Evolutionary conservation across 2,329 filamentous ascomycete genomes (phyloP), one percentile per base, ranked within the genome.

Genomic region (Arthroderma sp.): DNA sequence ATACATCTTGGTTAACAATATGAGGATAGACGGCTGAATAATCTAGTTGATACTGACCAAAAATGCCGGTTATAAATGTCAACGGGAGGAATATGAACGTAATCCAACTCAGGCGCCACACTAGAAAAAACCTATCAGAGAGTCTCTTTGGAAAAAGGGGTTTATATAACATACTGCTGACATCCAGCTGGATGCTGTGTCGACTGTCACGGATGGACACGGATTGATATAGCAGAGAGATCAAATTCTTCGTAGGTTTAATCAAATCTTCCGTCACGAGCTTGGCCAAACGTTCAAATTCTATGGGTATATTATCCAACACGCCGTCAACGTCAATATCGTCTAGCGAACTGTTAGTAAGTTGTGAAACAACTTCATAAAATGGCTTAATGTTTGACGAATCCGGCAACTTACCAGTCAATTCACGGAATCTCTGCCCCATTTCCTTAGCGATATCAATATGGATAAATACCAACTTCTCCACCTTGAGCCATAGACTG

Each of bases 151-250:
- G 3, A 33, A n/a, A 22, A 22, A 3, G 15, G 15, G 15, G 2
- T 22, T 22, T 22, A 22, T 22, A 22, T 22, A 22, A 61, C 69
- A 63, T 70, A 69, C 72, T 72, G 51, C 60, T 65, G 3, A 69
- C 56, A 4, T 68, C 68, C 1, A 74, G 61, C 44, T 71, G 66
- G 3, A 74, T 58, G 1, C 64, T 69, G 45, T 71, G 66, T 2
- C 69, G 61, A 2, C 69, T 67, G 51, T 75, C 72, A 29, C 71
- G 62, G 43, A 74, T 74, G 3, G 66, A 70, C 4, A 74, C 71
- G 6, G 64, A 68, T 50, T 73, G 73, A 52, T 75, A 75, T 64
- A 74, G 68, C 42, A 69, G 47, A 47, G 73, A 71, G 29, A 65
- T 70, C 27, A 74, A 58, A 43, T 66, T 69, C 28, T 65, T 63